These are phyloP conservation scores for Cenchrus purpureus DNA, from an alignment of 176 grass and related monocot genomes.

Conservation along the genomic window DNA sequence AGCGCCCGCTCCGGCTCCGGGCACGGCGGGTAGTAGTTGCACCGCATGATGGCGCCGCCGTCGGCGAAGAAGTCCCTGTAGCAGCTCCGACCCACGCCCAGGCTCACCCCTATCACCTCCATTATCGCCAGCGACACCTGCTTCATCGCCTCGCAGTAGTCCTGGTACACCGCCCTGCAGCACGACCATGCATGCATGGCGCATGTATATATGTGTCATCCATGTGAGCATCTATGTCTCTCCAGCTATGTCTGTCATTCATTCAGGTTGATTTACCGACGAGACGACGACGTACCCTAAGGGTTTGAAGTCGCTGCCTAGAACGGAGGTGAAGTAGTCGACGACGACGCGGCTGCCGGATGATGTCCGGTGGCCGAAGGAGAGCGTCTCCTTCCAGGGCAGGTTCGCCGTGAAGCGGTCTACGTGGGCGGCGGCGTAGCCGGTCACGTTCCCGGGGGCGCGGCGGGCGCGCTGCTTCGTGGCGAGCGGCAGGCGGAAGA, in stretches of 20 bases:
- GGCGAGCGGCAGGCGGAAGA: conserved; percentile 63
- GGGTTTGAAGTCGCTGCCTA: conserved; percentile 62
- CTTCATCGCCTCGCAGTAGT: conserved; percentile 70
- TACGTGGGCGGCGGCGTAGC: conserved; percentile 64
- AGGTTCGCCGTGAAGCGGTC: conserved; percentile 72
- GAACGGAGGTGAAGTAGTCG: conserved; percentile 61
- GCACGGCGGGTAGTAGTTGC: conserved; percentile 86
- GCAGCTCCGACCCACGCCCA: conserved; percentile 53
- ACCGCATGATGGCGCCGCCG: conserved; percentile 69
- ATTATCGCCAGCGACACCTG: conserved; percentile 55
- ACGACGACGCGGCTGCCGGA: conserved; percentile 25
- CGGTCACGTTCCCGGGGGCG: conserved; percentile 47
- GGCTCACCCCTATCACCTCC: conserved; percentile 79
- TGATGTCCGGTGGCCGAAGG: conserved; percentile 46
- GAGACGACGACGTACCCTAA: conserved; percentile 51
- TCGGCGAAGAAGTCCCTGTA: conserved; percentile 80
- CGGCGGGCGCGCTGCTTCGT: conserved; percentile 52
- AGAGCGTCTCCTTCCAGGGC: conserved; percentile 89
- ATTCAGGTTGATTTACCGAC: background rate
- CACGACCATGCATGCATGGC: background rate
- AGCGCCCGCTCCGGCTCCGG: conserved; percentile 78
- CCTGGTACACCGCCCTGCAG: conserved; percentile 64
- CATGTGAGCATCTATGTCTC: too few species aligned
- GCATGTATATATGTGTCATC: too few species aligned
- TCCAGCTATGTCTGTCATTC: too few species aligned